A percentile compares a stretch with the other conserved stretches of the same genome.
phyloP scores from a whole-genome alignment of 306 rosid species.

The Rosa multiflora region DNA sequence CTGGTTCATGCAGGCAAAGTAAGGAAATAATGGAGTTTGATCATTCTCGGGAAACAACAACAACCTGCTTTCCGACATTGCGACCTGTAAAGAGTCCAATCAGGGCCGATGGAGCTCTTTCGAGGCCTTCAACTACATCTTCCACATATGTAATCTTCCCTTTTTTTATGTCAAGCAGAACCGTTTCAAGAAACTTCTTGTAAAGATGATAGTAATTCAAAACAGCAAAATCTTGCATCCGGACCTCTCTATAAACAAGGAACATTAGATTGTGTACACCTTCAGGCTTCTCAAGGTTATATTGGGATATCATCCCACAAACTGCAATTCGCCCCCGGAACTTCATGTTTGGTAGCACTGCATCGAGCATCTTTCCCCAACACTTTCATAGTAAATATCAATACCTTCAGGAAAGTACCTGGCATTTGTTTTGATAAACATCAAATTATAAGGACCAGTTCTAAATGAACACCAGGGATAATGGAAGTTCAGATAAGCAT shows the following conservation, averaged over 20 bases:
- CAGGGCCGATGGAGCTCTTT: conserved; percentile 32
- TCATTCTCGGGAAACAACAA: conserved; percentile 14
- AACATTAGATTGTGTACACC: not conserved
- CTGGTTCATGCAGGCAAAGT: too few species aligned
- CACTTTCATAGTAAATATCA: conserved; percentile 29
- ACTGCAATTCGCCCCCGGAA: not conserved
- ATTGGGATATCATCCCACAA: not conserved
- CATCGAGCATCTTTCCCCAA: conserved; percentile 39
- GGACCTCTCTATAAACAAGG: not conserved
- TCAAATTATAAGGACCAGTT: not conserved
- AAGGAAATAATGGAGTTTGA: too few species aligned
- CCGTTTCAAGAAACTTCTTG: not conserved
- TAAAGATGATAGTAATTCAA: not conserved
- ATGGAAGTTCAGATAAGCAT: not conserved
- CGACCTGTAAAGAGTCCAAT: conserved; percentile 33
- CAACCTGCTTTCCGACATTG: conserved; percentile 39
- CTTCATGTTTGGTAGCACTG: conserved; percentile 21
- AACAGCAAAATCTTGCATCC: not conserved
- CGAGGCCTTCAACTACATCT: conserved; percentile 40
- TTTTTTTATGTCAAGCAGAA: not conserved
- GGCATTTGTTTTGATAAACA: not conserved
- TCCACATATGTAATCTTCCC: not conserved
- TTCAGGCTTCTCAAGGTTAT: not conserved
- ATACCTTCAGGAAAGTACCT: conserved; percentile 28
- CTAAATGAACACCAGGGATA: not conserved